Conservation (phyloP, 805 yeast genomes). For the Debaryomyces hansenii region DNA sequence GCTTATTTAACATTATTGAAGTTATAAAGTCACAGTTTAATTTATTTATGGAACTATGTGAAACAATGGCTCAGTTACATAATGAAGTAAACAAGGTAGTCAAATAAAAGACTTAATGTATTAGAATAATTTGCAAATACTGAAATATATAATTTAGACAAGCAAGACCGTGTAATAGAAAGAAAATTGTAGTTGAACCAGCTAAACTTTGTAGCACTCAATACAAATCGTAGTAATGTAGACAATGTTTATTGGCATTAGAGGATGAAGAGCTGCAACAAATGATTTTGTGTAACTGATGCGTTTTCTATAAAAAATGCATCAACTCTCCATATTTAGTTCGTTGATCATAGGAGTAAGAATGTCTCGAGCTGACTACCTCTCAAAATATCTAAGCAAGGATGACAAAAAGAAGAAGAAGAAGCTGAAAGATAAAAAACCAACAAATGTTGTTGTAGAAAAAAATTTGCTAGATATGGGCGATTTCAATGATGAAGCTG, state of each 20-base stretch:
- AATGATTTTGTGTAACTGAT: too few species aligned
- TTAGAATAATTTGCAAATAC: neutral
- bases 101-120: conserved; percentile 2
- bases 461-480: conserved; percentile 1
- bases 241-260: too few species aligned
- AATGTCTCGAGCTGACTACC: conserved; percentile 28
- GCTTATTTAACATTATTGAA: conserved; percentile 49
- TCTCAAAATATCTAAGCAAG: conserved; percentile 27
- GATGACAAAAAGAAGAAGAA: conserved; percentile 15
- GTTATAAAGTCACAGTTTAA: conserved; percentile 68
- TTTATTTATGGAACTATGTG: conserved; percentile 73
- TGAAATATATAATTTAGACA: neutral
- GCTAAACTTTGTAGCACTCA: too few species aligned
- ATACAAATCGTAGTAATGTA: too few species aligned
- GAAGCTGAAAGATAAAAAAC: conserved; percentile 11
- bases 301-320: too few species aligned
- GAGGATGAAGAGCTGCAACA: too few species aligned
- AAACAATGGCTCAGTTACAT: conserved; percentile 70
- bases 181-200: too few species aligned
- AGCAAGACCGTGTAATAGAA: too few species aligned
- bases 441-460: conserved; percentile 4
- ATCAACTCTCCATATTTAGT: too few species aligned
- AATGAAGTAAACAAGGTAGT: conserved; percentile 24
- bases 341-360: neutral
- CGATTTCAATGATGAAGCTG: conserved; percentile 14